Evolutionary conservation across 2,329 filamentous ascomycete species (phyloP).

Genomic region (Xylariales sp.): DNA sequence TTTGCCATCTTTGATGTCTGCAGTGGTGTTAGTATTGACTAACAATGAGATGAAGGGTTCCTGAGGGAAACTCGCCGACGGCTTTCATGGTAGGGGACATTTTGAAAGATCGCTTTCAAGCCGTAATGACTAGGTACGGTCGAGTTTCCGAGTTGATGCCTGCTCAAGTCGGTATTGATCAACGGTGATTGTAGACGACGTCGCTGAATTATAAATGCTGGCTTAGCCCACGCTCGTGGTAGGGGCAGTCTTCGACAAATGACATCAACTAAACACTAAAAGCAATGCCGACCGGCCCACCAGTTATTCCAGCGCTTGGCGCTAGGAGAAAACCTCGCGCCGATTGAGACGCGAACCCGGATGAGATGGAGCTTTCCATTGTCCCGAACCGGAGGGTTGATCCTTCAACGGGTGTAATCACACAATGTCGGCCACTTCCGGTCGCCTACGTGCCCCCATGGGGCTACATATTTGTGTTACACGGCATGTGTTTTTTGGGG

Average conservation of each 20-base stretch:
- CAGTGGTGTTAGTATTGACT: constrained; percentile 10
- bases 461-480: too few species aligned
- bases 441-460: too few species aligned
- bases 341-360: too few species aligned
- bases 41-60: neutral
- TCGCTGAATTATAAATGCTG: neutral
- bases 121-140: too few species aligned
- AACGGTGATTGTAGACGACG: too few species aligned
- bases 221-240: too few species aligned
- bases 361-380: constrained; percentile 5
- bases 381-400: constrained; percentile 4
- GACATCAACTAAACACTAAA: constrained; percentile 7
- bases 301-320: constrained; percentile 2
- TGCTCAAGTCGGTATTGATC: too few species aligned
- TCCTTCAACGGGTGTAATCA: neutral
- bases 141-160: too few species aligned
- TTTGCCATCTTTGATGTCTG: constrained; percentile 54
- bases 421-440: neutral
- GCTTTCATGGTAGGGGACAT: constrained; percentile 28
- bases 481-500: too few species aligned
- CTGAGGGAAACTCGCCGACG: constrained; percentile 21
- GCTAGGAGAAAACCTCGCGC: constrained; percentile 3
- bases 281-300: neutral
- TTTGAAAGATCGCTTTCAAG: constrained; percentile 4
- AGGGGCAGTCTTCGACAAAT: constrained; percentile 2